Base-by-base conservation (phyloP, 2,329 filamentous ascomycete species). In the Drechmeria coniospora region DNA sequence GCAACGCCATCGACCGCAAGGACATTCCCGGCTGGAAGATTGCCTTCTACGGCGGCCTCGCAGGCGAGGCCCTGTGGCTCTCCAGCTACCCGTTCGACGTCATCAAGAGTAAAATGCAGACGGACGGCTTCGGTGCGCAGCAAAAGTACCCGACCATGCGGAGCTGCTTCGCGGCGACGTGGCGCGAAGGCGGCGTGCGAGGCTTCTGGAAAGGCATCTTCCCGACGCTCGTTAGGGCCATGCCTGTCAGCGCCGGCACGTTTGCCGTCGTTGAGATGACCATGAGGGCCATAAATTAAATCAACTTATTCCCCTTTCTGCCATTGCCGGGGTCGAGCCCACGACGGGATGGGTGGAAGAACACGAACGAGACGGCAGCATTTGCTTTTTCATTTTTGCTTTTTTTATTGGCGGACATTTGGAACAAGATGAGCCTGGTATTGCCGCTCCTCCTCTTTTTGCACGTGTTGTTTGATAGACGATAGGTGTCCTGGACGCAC, bases 21-120 rank as follows among this genome's bases (percentile, higher is more conserved):
- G 74, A 92, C 1, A 73, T 98, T 21, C 73, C 82, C 11, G 75
- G 70, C 28, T 75, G 75, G 54, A 95, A 93, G 59, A 73, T 98
- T 27, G 90, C 90, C 9, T 59, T 82, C 9, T 98, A 95, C 51
- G 90, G 90, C 38, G 90, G 90, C 24, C 55, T 98, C 22, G 90
- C 90, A 0, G 90, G 90, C 41, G 90, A 98, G 64, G 82, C 75
- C 28, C 68, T 98, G 32, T 98, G 90, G 90, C 61, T 98, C 30
- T 68, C 68, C 20, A 92, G 83, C 48, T 98, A 98, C 57, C 90
- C 90, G 14, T 79, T 98, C 39, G 90, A 98, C 56, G 87, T 98
- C 16, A 59, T 98, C 57, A 98, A 98, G 79, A 93, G 83, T 58
- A 95, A 93, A 71, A 94, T 95, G 87, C 90, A 98, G 68, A 93